Evolutionary conservation across 2,329 filamentous ascomycete species (phyloP), one percentile per base, ranked within the genome.

Genomic region (Mycosphaerella sp.): DNA sequence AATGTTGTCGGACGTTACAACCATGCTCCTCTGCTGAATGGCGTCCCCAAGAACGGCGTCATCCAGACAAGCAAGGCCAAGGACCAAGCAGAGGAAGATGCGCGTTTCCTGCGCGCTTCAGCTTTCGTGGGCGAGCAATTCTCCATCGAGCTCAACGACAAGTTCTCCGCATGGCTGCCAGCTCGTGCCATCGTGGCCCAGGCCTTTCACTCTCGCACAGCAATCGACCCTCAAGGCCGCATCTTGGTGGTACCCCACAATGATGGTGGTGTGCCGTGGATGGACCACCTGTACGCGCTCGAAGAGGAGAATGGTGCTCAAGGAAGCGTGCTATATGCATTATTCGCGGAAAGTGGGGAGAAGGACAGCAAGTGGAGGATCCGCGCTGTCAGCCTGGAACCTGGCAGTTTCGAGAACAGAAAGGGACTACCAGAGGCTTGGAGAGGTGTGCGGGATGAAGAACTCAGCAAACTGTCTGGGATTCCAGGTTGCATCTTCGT

Each of bases 211-310:
- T 79, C 80, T 59, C 84, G 92, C 11, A 52, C 68, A 73, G 29
- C 76, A 86, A 62, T 80, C 83, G 87, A 95, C 69, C 67, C 84
- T 8, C 75, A 84, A 60, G 91, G 91, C 53, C 84, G 89, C 59
- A 82, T 97, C 56, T 78, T 97, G 65, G 85, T 96, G 26, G 80
- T 98, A 10, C 70, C 72, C 3, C 64, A 66, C 48, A 58, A 59
- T 53, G 81, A 86, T 59, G 84, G 87, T 68, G 84, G 86, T 55
- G 87, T 92, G 57, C 92, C 92, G 1, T 97, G 93, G 93, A 93
- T 95, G 71, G 92, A 97, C 67, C 93, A 98, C 71, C 79, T 98
- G 14, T 97, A 95, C 75, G 83, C 80, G 14, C 80, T 97, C 29
- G 93, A 98, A 74, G 79, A 79, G 63, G 79, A 84, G 66, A 52